Percentiles rank a stretch among this genome's conserved stretches.
Evolutionary conservation across 2,329 filamentous ascomycete species (phyloP).

Genomic region (Fusarium bulbicola): DNA sequence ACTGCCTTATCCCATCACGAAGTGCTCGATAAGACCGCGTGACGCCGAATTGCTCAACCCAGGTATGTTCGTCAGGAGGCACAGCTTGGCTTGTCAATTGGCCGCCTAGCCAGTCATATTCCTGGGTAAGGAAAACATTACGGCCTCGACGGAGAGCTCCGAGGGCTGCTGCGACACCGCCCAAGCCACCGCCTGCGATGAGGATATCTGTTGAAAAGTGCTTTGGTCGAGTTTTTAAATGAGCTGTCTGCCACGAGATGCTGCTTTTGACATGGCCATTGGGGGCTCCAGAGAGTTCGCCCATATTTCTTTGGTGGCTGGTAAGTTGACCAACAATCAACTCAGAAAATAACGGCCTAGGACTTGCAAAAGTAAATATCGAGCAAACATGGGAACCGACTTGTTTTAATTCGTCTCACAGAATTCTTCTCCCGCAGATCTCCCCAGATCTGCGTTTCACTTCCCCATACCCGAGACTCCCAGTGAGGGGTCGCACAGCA

Average conservation of each 20-base stretch:
- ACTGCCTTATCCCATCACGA: conserved; percentile 39
- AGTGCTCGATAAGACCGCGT: conserved; percentile 40
- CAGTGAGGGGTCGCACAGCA: conserved; percentile 23
- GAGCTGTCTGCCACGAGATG: conserved; percentile 13
- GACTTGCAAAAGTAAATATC: not conserved
- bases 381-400: not conserved
- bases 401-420: conserved; percentile 3
- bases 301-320: conserved; percentile 15
- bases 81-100: conserved; percentile 44
- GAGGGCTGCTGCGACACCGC: conserved; percentile 42
- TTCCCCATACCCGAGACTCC: conserved; percentile 27
- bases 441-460: not conserved
- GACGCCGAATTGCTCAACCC: conserved; percentile 44
- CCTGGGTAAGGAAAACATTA: conserved; percentile 39
- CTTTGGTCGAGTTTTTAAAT: not conserved
- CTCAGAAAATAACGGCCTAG: not conserved
- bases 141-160: conserved; percentile 39
- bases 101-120: conserved; percentile 43
- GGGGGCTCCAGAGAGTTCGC: not conserved
- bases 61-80: conserved; percentile 43
- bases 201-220: conserved; percentile 38
- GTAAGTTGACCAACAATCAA: not conserved
- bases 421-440: not conserved
- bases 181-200: conserved; percentile 38
- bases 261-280: not conserved